A percentile compares a stretch with the other conserved stretches of the same genome.
Conservation (phyloP, 2,329 filamentous ascomycete genomes). For the Coniosporium tulheliwenetii region DNA sequence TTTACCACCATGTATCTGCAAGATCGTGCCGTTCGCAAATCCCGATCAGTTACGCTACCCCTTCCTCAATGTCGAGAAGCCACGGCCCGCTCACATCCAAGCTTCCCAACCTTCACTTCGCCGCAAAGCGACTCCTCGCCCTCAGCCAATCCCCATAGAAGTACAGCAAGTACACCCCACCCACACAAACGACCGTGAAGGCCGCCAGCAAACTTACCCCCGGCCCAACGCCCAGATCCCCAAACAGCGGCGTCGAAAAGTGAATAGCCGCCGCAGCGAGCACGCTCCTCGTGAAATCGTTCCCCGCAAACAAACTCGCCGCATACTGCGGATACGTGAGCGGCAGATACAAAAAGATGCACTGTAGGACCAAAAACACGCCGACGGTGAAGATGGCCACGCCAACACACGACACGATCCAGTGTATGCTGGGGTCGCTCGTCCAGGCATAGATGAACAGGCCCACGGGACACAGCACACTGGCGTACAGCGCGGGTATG, state of each 20-base stretch:
- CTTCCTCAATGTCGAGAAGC: no score
- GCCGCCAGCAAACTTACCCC: conserved; percentile 42
- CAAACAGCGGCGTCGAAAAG: conserved; percentile 44
- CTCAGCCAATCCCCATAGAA: conserved; percentile 40
- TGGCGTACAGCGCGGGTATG: conserved; percentile 11
- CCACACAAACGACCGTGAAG: conserved; percentile 19
- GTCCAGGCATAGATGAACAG: conserved; percentile 19
- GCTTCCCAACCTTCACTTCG: conserved; percentile 11
- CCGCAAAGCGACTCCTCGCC: conserved; percentile 41
- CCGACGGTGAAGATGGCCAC: conserved; percentile 22
- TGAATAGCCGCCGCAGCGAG: conserved; percentile 45
- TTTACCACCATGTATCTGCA: no score
- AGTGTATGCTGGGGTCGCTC: conserved; percentile 13
- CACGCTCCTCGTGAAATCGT: conserved; percentile 42
- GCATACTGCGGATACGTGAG: conserved; percentile 28
- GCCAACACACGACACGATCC: conserved; percentile 24
- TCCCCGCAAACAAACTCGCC: conserved; percentile 43
- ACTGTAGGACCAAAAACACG: conserved; percentile 26
- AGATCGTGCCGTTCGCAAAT: no score
- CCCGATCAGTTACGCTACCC: no score
- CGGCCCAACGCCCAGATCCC: conserved; percentile 41
- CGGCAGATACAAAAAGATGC: conserved; percentile 24
- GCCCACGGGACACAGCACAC: conserved; percentile 11
- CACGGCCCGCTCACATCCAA: no score
- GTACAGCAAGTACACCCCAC: conserved; percentile 39